Evolutionary conservation across 805 yeast species (phyloP).

Genomic region (Diddensiella santjacobensis): DNA sequence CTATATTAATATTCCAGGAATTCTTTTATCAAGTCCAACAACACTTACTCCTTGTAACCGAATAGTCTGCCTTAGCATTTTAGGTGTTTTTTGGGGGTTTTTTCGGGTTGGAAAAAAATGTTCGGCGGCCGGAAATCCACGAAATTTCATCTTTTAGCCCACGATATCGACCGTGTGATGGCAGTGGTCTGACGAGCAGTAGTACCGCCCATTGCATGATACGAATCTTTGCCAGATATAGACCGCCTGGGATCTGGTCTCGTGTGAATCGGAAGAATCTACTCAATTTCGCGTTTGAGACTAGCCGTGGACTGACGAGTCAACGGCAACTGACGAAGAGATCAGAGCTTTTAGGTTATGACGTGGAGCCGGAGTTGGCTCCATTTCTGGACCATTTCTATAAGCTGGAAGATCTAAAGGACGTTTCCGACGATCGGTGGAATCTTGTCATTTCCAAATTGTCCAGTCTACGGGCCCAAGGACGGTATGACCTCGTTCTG

Average conservation of each 20-base stretch:
- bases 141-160: no score
- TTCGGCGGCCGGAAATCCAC: no score
- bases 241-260: background rate
- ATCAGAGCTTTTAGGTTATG: background rate
- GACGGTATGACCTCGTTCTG: conserved; percentile 1
- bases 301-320: no score
- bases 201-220: background rate
- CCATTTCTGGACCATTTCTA: background rate
- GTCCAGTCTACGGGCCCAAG: background rate
- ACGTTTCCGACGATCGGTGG: background rate
- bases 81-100: background rate
- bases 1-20: background rate
- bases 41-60: conserved; percentile 1
- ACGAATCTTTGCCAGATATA: background rate
- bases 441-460: background rate
- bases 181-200: conserved; percentile 1
- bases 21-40: no score
- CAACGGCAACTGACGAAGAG: no score
- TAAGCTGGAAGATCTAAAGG: background rate
- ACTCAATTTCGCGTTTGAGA: no score
- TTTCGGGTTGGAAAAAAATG: background rate
- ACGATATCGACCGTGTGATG: no score
- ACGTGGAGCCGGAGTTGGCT: background rate
- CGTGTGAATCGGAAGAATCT: background rate
- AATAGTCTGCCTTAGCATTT: conserved; percentile 1